Conservation (phyloP, 768 basidiomycete genomes). For the Cubamyces lactineus region DNA sequence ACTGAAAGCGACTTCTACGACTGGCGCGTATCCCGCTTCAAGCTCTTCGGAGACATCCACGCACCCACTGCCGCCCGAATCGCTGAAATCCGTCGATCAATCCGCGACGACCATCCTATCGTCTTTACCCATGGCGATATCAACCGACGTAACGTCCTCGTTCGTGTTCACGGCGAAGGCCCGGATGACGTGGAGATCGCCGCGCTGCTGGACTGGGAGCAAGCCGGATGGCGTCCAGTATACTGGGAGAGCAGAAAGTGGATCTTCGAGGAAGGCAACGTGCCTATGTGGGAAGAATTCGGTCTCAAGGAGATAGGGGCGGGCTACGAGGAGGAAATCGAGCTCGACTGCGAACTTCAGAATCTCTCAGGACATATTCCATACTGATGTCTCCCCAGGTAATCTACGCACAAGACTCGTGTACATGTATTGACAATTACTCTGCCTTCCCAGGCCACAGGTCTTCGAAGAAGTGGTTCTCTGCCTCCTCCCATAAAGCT, state of each 20-base stretch:
- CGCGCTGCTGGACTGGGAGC: conserved; percentile 21
- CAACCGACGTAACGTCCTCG: conserved; percentile 15
- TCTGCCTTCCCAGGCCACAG: background rate
- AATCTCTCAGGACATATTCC: background rate
- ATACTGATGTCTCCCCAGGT: background rate
- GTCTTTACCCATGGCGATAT: conserved; percentile 25
- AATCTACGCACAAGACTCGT: too few relatives aligned
- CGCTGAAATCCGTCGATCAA: background rate
- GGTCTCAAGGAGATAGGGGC: background rate
- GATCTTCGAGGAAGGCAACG: background rate
- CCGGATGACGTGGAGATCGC: conserved; percentile 11
- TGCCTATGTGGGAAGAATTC: background rate
- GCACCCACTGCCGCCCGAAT: conserved; percentile 3
- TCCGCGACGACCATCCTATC: conserved; percentile 11
- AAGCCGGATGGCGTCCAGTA: conserved; percentile 20
- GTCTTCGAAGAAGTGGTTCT: background rate
- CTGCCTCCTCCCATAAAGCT: background rate
- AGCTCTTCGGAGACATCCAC: background rate
- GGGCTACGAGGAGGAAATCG: background rate
- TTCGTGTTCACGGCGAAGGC: conserved; percentile 6
- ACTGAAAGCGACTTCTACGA: conserved; percentile 12
- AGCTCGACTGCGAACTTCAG: background rate
- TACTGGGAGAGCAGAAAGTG: conserved; percentile 22
- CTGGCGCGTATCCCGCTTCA: conserved; percentile 6
- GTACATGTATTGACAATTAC: background rate